These are phyloP conservation scores for Tylopilus felleus DNA, from an alignment of 768 basidiomycete genomes.

Conservation along the genomic window DNA sequence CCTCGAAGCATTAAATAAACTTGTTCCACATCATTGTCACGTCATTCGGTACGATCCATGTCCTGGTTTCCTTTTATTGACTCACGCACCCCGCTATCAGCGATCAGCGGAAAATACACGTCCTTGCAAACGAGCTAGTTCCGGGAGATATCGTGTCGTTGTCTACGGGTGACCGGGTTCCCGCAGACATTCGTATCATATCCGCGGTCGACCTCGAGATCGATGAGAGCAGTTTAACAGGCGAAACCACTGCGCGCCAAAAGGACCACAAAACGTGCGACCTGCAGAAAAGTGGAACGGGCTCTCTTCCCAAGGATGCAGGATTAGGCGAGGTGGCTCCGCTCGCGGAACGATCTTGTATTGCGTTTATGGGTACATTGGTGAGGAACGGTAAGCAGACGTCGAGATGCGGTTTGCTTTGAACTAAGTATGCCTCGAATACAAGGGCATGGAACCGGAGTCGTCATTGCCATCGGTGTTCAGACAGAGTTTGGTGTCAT, in stretches of 20 bases:
- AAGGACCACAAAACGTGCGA: constrained; percentile 61
- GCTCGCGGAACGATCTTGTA: constrained; percentile 80
- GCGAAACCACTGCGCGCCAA: constrained; percentile 79
- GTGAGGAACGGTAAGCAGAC: constrained; percentile 72
- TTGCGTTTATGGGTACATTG: constrained; percentile 95
- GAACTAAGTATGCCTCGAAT: neutral
- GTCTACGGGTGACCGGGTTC: constrained; percentile 88
- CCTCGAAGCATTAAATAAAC: constrained; percentile 91
- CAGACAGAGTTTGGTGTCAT: constrained; percentile 95
- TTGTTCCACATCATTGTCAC: constrained; percentile 96
- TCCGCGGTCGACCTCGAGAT: constrained; percentile 86
- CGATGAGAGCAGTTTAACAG: constrained; percentile 93
- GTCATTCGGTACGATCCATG: constrained; percentile 55
- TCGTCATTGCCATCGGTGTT: constrained; percentile 82
- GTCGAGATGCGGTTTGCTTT: neutral
- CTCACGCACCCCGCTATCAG: constrained; percentile 6
- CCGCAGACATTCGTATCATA: constrained; percentile 86
- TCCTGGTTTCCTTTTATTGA: neutral
- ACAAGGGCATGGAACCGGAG: constrained; percentile 73
- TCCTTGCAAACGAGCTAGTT: constrained; percentile 96
- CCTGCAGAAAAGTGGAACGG: constrained; percentile 32
- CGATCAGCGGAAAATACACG: constrained; percentile 60
- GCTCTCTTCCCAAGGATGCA: constrained; percentile 23
- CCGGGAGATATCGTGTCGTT: constrained; percentile 92
- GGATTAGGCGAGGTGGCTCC: constrained; percentile 44